Percentiles rank a stretch among this genome's conserved stretches.
phyloP scores from a whole-genome alignment of 2,329 filamentous ascomycete species.

The Chalaropsis ovoidea region DNA sequence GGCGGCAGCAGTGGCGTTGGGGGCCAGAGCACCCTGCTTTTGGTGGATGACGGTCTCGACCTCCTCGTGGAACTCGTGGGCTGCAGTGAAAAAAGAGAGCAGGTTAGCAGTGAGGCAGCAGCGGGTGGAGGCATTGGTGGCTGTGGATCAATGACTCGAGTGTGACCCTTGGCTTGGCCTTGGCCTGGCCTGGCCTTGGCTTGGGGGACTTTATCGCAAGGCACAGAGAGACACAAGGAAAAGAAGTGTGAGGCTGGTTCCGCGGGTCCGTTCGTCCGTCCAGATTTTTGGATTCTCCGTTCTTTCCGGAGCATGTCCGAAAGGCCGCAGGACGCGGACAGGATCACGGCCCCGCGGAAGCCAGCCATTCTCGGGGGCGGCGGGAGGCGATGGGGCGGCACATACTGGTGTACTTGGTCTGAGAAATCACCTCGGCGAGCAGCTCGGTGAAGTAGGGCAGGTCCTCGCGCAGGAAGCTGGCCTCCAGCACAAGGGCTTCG shows the following conservation, averaged over 20 bases:
- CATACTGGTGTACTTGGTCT: conserved; percentile 76
- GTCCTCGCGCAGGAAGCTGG: conserved; percentile 90
- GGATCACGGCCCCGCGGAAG: not conserved
- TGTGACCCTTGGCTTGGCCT: no score
- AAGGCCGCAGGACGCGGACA: not conserved
- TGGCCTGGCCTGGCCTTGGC: no score
- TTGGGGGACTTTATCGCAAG: no score
- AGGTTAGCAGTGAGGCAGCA: not conserved
- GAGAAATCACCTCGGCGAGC: conserved; percentile 77
- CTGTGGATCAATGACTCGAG: no score
- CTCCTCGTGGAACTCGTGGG: conserved; percentile 83
- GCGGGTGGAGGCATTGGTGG: not conserved
- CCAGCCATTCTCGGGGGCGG: conserved; percentile 12
- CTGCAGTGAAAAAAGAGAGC: conserved; percentile 38
- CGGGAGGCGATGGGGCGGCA: conserved; percentile 17
- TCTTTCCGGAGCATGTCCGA: conserved; percentile 22
- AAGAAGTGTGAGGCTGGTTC: not conserved
- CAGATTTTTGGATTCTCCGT: conserved; percentile 18
- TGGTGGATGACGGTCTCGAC: conserved; percentile 65
- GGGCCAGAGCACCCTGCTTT: conserved; percentile 63
- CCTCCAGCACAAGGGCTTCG: conserved; percentile 83
- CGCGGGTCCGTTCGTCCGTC: conserved; percentile 1
- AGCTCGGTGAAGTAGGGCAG: conserved; percentile 96
- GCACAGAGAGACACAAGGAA: not conserved
- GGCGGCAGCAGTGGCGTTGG: conserved; percentile 56